These are phyloP conservation scores for Cornus suecica DNA, from an alignment of 148 eudicot genomes.

Conservation along the genomic window DNA sequence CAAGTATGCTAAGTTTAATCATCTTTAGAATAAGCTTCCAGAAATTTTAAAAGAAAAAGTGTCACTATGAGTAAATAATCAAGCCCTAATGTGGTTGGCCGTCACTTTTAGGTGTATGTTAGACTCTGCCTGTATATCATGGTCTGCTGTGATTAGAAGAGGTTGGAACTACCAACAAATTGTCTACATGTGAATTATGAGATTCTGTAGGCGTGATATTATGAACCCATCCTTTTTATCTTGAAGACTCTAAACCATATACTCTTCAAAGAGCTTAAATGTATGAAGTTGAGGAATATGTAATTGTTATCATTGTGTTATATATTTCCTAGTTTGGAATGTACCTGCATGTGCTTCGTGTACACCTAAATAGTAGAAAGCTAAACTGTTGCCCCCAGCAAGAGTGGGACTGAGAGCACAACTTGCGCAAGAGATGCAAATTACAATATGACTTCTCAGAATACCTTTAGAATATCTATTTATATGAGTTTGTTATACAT, in stretches of 20 bases:
- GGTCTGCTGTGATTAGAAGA: neutral
- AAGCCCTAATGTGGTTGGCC: no score
- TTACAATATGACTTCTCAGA: neutral
- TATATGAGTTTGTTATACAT: no score
- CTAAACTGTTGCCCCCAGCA: neutral
- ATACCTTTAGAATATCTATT: neutral
- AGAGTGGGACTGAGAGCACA: neutral
- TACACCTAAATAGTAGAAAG: no score
- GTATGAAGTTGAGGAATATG: neutral
- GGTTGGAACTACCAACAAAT: neutral
- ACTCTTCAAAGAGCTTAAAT: neutral
- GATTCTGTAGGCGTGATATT: neutral
- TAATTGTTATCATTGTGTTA: neutral
- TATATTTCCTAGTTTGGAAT: no score
- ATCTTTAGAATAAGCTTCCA: no score
- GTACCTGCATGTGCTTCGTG: no score
- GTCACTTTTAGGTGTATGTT: no score
- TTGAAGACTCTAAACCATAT: neutral
- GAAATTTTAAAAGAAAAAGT: no score
- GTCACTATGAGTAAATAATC: no score
- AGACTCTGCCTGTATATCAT: no score
- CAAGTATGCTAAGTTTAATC: no score
- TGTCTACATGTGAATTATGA: neutral
- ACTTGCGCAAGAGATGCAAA: neutral
- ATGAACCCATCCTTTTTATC: neutral